A percentile compares a stretch with the other conserved stretches of the same genome.
Evolutionary conservation across 345 rosid species (phyloP).

Genomic region (Eucalyptus victrix): DNA sequence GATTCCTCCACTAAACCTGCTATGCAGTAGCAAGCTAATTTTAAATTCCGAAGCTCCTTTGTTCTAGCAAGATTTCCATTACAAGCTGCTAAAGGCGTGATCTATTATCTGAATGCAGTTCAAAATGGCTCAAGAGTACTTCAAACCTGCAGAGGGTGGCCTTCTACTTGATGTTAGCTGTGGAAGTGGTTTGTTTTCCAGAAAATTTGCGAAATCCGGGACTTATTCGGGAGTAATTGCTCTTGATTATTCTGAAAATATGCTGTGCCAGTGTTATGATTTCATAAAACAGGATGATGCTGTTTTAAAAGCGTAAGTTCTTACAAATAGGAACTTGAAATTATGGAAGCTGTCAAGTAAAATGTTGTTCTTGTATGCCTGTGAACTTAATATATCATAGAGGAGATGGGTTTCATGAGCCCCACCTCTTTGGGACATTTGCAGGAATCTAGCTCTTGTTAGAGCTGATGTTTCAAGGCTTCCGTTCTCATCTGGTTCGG

Average conservation of each 20-base stretch:
- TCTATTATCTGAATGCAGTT: slow-evolving; percentile 39
- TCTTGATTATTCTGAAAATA: slow-evolving; percentile 89
- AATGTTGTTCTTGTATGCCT: neutral
- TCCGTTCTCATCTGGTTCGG: slow-evolving; percentile 66
- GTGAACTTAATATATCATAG: neutral
- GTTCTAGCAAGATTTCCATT: neutral
- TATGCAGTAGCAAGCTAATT: neutral
- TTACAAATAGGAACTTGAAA: neutral
- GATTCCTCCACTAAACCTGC: neutral
- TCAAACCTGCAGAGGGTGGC: slow-evolving; percentile 69
- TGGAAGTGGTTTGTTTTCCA: slow-evolving; percentile 89
- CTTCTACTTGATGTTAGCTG: slow-evolving; percentile 87
- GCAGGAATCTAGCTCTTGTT: slow-evolving; percentile 76
- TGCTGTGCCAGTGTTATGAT: slow-evolving; percentile 87
- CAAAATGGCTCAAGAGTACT: slow-evolving; percentile 83
- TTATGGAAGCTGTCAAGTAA: neutral
- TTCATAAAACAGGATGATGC: slow-evolving; percentile 54
- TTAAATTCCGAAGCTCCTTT: neutral
- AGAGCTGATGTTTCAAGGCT: slow-evolving; percentile 91
- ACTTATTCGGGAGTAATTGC: slow-evolving; percentile 78
- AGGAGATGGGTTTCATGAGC: neutral
- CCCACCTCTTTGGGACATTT: neutral
- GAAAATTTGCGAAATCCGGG: slow-evolving; percentile 72
- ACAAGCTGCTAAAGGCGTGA: neutral
- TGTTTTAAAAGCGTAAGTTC: slow-evolving; percentile 22